Evolutionary conservation across 192 early-diverging fungal genomes (phyloP).

Genomic region (Rhizophlyctis rosea): DNA sequence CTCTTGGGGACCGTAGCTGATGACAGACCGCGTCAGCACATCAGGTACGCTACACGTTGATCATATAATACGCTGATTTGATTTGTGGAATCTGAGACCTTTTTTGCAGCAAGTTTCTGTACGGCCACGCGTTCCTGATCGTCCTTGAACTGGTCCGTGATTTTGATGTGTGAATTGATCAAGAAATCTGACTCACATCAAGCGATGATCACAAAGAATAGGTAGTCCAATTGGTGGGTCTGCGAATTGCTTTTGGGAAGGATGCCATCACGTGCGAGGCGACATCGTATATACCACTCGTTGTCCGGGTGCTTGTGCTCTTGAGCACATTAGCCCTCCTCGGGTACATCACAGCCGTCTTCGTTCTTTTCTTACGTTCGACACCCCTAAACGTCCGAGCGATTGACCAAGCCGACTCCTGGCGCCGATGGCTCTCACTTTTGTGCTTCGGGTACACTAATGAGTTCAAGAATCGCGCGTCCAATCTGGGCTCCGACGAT

Average conservation of each 20-base stretch:
- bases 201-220: background rate
- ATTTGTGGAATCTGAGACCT: background rate
- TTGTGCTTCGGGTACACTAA: slow-evolving; percentile 26
- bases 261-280: slow-evolving; percentile 12
- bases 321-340: slow-evolving; percentile 21
- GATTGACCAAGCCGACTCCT: slow-evolving; percentile 26
- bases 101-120: slow-evolving; percentile 18
- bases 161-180: background rate
- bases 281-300: background rate
- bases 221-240: slow-evolving; percentile 16
- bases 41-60: slow-evolving; percentile 23
- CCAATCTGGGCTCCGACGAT: slow-evolving; percentile 2
- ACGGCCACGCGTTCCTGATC: slow-evolving; percentile 17
- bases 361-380: slow-evolving; percentile 29
- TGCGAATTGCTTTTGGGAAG: slow-evolving; percentile 5
- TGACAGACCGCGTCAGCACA: slow-evolving; percentile 21
- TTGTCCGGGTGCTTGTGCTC: slow-evolving; percentile 15
- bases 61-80: slow-evolving; percentile 1
- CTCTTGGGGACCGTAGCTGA: slow-evolving; percentile 37
- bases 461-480: slow-evolving; percentile 2
- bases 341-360: slow-evolving; percentile 10
- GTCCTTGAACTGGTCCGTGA: slow-evolving; percentile 18
- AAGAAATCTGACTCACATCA: background rate
- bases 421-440: slow-evolving; percentile 26
- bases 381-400: slow-evolving; percentile 29